These are phyloP conservation scores for Pseudogymnoascus sp. DNA, from an alignment of 2,329 filamentous ascomycete genomes.

Conservation along the genomic window DNA sequence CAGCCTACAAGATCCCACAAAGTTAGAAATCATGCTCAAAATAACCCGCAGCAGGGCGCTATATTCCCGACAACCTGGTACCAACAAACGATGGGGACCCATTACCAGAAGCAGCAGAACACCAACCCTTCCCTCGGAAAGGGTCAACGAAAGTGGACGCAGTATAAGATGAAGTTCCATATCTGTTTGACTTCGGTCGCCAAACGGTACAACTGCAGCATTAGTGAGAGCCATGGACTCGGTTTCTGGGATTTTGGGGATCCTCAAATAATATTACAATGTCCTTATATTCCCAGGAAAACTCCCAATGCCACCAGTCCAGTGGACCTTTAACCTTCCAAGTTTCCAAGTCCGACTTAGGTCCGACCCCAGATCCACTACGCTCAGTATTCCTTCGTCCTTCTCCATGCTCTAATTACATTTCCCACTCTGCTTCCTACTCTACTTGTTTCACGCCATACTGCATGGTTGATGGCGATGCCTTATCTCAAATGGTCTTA, in stretches of 20 bases:
- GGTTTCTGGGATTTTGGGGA: conserved; percentile 3
- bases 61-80: background rate
- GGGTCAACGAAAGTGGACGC: background rate
- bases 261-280: conserved; percentile 5
- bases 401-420: background rate
- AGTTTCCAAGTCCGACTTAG: background rate
- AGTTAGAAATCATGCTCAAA: background rate
- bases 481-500: conserved; percentile 1
- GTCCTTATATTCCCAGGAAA: background rate
- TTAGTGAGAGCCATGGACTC: conserved; percentile 8
- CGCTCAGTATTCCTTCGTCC: background rate
- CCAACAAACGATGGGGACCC: background rate
- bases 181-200: background rate
- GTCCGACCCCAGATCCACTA: conserved; percentile 1
- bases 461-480: background rate
- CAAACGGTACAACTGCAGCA: background rate
- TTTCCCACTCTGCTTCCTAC: background rate
- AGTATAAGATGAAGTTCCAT: conserved; percentile 6
- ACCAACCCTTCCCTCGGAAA: background rate
- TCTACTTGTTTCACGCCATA: conserved; percentile 7
- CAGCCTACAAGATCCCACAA: background rate
- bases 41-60: background rate
- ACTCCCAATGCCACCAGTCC: background rate
- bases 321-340: background rate
- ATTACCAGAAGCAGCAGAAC: conserved; percentile 6